These are phyloP conservation scores for Fusarium graminum DNA, from an alignment of 2,329 filamentous ascomycete species.

Conservation along the genomic window DNA sequence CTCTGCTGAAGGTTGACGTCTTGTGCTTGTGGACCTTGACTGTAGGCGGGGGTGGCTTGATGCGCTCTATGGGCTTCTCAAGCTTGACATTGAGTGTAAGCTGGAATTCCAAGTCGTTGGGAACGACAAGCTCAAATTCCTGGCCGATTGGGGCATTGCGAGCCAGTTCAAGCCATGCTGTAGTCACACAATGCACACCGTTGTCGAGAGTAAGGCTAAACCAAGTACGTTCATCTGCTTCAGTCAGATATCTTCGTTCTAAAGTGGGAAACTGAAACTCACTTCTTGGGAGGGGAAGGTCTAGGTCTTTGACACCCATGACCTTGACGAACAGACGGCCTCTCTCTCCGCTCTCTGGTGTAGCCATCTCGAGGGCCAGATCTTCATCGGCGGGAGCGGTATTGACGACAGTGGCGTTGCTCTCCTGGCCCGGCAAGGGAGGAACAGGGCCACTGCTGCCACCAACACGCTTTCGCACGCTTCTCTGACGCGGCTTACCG, in stretches of 20 bases:
- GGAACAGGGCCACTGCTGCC: constrained; percentile 74
- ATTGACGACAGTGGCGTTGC: constrained; percentile 76
- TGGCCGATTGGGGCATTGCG: constrained; percentile 95
- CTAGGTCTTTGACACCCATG: constrained; percentile 96
- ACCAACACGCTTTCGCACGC: constrained; percentile 66
- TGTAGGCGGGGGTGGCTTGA: constrained; percentile 67
- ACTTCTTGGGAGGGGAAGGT: constrained; percentile 91
- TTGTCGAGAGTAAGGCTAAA: constrained; percentile 99
- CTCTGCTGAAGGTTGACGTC: constrained; percentile 88
- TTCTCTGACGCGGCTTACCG: constrained; percentile 76
- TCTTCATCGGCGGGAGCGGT: constrained; percentile 78
- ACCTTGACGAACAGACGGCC: constrained; percentile 97
- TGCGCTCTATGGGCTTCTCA: constrained; percentile 77
- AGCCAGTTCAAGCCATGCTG: constrained; percentile 92
- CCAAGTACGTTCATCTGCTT: constrained; percentile 84
- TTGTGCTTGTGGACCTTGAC: constrained; percentile 77
- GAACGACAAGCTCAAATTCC: constrained; percentile 96
- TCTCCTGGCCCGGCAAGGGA: constrained; percentile 88
- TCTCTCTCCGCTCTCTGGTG: constrained; percentile 85
- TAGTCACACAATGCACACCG: constrained; percentile 96
- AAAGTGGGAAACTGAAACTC: constrained; percentile 57
- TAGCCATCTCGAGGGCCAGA: constrained; percentile 64
- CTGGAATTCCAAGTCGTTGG: constrained; percentile 98
- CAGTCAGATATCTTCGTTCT: constrained; percentile 43
- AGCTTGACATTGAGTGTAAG: constrained; percentile 96